Percentiles rank a stretch among this genome's conserved stretches.
Conservation (phyloP, 2,329 filamentous ascomycete genomes). For the Penicillium glabrum region DNA sequence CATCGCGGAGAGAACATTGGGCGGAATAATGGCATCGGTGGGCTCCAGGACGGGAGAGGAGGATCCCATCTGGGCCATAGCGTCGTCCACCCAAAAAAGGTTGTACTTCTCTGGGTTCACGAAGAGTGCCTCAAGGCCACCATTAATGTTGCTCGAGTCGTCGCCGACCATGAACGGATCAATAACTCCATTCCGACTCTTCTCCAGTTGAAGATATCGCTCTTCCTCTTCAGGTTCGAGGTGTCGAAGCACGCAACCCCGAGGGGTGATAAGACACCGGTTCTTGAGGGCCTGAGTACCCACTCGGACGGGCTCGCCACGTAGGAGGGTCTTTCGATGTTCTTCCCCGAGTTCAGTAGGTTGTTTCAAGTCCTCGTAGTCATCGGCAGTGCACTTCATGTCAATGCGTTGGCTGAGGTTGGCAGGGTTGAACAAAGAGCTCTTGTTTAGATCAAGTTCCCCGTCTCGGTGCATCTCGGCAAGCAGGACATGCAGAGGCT, state of each 20-base stretch:
- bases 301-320: conserved; percentile 43
- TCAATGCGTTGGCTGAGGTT: conserved; percentile 43
- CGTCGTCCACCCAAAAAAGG: conserved; percentile 45
- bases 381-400: conserved; percentile 42
- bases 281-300: conserved; percentile 40
- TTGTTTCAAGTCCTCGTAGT: conserved; percentile 41
- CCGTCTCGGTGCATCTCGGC: conserved; percentile 40
- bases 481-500: conserved; percentile 38
- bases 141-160: conserved; percentile 45
- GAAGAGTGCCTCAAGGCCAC: conserved; percentile 47
- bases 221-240: conserved; percentile 48
- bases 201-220: conserved; percentile 46
- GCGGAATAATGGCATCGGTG: conserved; percentile 28
- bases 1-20: conserved; percentile 40
- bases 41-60: conserved; percentile 24
- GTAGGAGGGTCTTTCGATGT: conserved; percentile 42
- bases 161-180: conserved; percentile 41
- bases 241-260: conserved; percentile 46
- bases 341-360: conserved; percentile 43
- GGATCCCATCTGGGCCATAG: conserved; percentile 26
- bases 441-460: conserved; percentile 37
- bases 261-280: conserved; percentile 46
- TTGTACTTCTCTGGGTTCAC: conserved; percentile 47
- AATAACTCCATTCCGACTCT: conserved; percentile 29
- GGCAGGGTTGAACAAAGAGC: conserved; percentile 42